Percentiles rank a stretch among this genome's conserved stretches.
Conservation (phyloP, 83 land plant genomes). For the Isoetes engelmannii region DNA sequence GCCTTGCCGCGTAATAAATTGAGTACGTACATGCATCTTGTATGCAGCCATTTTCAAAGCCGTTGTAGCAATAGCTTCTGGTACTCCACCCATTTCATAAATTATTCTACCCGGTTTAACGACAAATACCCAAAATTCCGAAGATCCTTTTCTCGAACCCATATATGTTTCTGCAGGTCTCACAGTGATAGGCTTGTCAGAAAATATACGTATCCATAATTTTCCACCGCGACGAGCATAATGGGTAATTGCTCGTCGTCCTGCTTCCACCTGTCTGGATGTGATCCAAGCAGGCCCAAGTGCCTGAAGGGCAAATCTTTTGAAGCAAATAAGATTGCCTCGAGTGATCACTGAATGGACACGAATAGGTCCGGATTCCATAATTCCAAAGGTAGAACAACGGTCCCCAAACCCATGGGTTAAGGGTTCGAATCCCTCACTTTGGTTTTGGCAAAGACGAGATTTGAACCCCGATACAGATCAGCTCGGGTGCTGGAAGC, state of each 20-base stretch:
- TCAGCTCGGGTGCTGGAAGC: no score
- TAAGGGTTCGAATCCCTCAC: no score
- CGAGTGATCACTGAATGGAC: no score
- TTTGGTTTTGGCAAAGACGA: no score
- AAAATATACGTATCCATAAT: constrained; percentile 30
- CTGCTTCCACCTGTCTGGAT: constrained; percentile 20
- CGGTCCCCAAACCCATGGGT: no score
- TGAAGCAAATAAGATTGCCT: constrained; percentile 9
- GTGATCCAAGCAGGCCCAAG: constrained; percentile 21
- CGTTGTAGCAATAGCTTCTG: constrained; percentile 26
- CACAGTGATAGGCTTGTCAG: constrained; percentile 19
- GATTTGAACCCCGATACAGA: no score
- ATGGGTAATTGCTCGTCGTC: constrained; percentile 35
- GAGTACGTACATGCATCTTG: constrained; percentile 26
- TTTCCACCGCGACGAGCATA: constrained; percentile 31
- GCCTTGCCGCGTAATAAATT: constrained; percentile 11
- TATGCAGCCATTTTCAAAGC: constrained; percentile 24
- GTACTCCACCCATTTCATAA: constrained; percentile 41
- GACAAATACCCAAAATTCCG: constrained; percentile 40
- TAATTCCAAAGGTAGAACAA: no score
- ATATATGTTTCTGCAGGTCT: constrained; percentile 23
- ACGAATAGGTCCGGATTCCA: no score
- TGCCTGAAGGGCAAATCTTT: constrained; percentile 10
- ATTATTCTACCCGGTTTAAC: constrained; percentile 29
- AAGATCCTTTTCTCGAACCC: constrained; percentile 35